Base-by-base conservation (phyloP, 78 protist genomes). In the Capsaspora owczarzaki region DNA sequence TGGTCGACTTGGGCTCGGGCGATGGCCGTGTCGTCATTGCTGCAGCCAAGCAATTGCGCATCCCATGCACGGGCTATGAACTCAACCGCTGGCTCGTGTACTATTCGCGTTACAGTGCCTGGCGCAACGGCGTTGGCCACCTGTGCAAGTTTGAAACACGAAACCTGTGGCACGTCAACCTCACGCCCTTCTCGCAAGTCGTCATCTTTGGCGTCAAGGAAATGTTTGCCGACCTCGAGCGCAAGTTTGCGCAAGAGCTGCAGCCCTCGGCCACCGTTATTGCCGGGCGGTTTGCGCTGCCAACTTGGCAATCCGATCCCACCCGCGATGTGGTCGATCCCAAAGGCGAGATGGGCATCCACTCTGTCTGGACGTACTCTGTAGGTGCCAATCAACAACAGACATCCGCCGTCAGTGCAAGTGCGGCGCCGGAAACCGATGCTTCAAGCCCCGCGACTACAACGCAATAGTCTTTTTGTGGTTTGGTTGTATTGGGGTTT, bases 1-100 rank as follows among this genome's bases (percentile, higher is more conserved):
- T 63, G 72, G 43, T 63, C 42, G 72, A 63, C 72, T 8, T 63
- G 23, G 72, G 72, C 41, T 63, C 72, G 2, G 72, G 72, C 72
- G 72, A 63, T 25, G 72, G 72, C 20, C 35, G 72, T 4, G 72
- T 63, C 19, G 72, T 25, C 72, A 63, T 63, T 33, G 72, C 72
- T 3, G 41, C 72, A 6, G 72, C 72, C 43, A 63, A 63, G 41
- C 42, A 63, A 41, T 14, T 4, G 38, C 42, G 35, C 43, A 63
- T 29, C 3, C 72, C 43, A 8, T 29, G 33, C 41, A 41, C 33
- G 43, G 72, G 72, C 38, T 12, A 33, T 41, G 72, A 63, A 63
- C 35, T 63, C 72, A 63, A 63, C 72, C 12, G 12, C 35, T 63
- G 72, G 72, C 72, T 63, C 19, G 72, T 63, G 43, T 35, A 33